Evolutionary conservation across 2,329 filamentous ascomycete genomes (phyloP).

Genomic region (Albifimbria verrucaria): DNA sequence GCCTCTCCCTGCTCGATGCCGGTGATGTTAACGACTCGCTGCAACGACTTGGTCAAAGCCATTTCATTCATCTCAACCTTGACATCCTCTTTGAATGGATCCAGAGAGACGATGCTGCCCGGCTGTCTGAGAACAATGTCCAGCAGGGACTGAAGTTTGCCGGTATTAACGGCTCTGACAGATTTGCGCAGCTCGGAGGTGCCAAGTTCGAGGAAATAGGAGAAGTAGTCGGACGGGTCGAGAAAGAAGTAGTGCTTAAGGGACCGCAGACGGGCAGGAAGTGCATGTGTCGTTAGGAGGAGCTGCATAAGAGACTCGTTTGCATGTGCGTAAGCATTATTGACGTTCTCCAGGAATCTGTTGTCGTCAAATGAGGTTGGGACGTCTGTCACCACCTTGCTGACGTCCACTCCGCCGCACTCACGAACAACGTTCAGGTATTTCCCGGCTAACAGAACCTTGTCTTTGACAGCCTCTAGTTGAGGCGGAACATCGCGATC

Average conservation of each 20-base stretch:
- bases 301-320: conserved; percentile 91
- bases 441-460: conserved; percentile 91
- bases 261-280: conserved; percentile 82
- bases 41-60: conserved; percentile 87
- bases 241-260: conserved; percentile 99
- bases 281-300: conserved; percentile 85
- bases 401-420: conserved; percentile 92
- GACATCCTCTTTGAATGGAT: conserved; percentile 97
- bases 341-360: conserved; percentile 93
- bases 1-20: conserved; percentile 89
- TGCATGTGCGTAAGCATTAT: conserved; percentile 88
- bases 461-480: conserved; percentile 85
- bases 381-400: conserved; percentile 83
- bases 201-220: conserved; percentile 92
- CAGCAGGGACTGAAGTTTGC: conserved; percentile 91
- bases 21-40: conserved; percentile 94
- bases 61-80: conserved; percentile 97
- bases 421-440: conserved; percentile 97
- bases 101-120: conserved; percentile 86
- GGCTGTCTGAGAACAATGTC: conserved; percentile 95
- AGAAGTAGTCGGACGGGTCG: conserved; percentile 96
- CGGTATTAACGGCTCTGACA: conserved; percentile 82
- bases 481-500: conserved; percentile 91
- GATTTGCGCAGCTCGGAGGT: conserved; percentile 87
- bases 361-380: conserved; percentile 89